These are phyloP conservation scores for Avicennia marina DNA, from an alignment of 257 asterid genomes.

Conservation along the genomic window DNA sequence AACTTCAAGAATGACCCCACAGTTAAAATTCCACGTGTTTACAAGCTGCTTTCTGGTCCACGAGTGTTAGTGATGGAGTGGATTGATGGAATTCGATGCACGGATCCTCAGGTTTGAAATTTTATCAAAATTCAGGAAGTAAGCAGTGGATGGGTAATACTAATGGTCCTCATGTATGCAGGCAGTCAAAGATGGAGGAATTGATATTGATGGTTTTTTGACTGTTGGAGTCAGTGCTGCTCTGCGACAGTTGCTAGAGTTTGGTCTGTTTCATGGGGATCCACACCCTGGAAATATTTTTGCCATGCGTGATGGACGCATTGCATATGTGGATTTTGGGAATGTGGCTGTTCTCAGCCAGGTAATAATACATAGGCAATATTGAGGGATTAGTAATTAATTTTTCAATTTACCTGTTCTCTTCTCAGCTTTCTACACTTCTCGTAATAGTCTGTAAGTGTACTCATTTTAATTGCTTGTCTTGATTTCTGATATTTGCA, in stretches of 20 bases:
- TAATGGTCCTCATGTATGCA: constrained; percentile 30
- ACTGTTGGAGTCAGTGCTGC: constrained; percentile 99
- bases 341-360: constrained; percentile 98
- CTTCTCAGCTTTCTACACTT: too few species aligned
- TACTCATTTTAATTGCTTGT: too few species aligned
- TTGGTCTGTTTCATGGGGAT: constrained; percentile 97
- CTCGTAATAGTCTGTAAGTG: too few species aligned
- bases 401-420: background rate
- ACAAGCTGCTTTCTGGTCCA: constrained; percentile 80
- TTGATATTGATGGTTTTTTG: constrained; percentile 79
- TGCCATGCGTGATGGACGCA: constrained; percentile 99
- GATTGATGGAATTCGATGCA: constrained; percentile 99
- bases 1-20: constrained; percentile 93
- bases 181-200: constrained; percentile 89
- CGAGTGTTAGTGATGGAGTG: constrained; percentile 99
- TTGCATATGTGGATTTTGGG: constrained; percentile 97
- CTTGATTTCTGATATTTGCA: too few species aligned
- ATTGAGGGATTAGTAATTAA: background rate
- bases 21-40: constrained; percentile 90
- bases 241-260: constrained; percentile 87
- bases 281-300: constrained; percentile 99
- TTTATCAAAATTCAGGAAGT: constrained; percentile 7
- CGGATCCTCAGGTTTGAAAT: constrained; percentile 81
- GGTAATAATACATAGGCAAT: constrained; percentile 37
- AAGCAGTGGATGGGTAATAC: constrained; percentile 18